Base-by-base conservation (phyloP, 2,329 filamentous ascomycete species). In the Hymenoscyphus occultus region DNA sequence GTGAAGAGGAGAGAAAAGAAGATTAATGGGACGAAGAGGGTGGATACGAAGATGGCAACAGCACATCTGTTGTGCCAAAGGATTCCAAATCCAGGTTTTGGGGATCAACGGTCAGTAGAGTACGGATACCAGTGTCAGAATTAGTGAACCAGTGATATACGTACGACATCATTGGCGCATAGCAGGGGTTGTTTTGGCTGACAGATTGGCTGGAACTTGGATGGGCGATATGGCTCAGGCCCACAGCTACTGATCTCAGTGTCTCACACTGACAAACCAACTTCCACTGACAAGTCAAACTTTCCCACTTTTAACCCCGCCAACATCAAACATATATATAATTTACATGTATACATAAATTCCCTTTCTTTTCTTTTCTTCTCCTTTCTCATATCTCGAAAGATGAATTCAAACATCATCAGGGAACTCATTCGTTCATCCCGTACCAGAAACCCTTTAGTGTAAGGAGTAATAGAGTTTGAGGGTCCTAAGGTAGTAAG, bases 61-160 rank as follows among this genome's bases (percentile, higher is more conserved):
- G 48, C 48, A 54, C 48, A 54, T 22, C 48, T 54, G 48, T 28
- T 54, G 48, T 28, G 48, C 48, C 48, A 54, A 54, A 54, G 5
- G 9, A 13, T 54, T 51, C n/a, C n/a, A 51, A 28, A 28, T 28
- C 28, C 28, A 28, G 28, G 45, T 10, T 19, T 22, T 28, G 45
- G 45, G 45, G 1, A 51, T 22, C 45, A 51, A 51, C 45, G 45
- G 45, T 51, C 45, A 51, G n/a, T 48, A 48, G 42, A 22, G 22
- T 51, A 19, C 22, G n/a, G 5, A 16, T n/a, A n/a, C 19, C 45
- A 51, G n/a, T 51, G 42, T 28, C 28, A 28, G n/a, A n/a, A 19
- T n/a, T 48, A 51, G 45, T 13, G 22, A 28, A 28, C 22, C 22
- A 54, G 48, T 19, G n/a, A n/a, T 6, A 3, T 5, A 19, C 48